phyloP scores from a whole-genome alignment of 2,329 filamentous ascomycete species.

The Madurella mycetomatis region DNA sequence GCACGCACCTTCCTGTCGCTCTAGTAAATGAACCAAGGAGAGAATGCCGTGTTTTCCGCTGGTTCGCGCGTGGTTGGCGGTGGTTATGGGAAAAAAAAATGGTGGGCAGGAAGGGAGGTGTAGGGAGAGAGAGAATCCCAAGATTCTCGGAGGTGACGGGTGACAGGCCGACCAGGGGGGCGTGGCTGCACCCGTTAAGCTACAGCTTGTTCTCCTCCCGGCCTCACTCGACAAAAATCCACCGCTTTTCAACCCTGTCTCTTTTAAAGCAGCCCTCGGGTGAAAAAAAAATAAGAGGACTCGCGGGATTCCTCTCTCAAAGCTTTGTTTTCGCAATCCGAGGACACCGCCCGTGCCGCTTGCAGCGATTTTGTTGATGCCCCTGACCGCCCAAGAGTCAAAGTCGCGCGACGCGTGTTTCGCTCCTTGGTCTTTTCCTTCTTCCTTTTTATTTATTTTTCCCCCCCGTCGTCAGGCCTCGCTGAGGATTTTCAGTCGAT shows the following conservation, averaged over 20 bases:
- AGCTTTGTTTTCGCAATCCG: neutral
- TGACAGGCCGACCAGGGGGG: constrained; percentile 23
- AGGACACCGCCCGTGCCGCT: too few relatives aligned
- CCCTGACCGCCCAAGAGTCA: neutral
- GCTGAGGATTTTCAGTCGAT: neutral
- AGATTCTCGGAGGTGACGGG: constrained; percentile 26
- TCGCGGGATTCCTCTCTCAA: neutral
- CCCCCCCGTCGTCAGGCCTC: neutral
- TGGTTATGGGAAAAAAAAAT: constrained; percentile 20
- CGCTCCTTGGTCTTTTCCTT: neutral
- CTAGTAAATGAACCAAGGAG: constrained; percentile 19
- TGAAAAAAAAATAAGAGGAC: neutral
- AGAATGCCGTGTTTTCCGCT: constrained; percentile 25
- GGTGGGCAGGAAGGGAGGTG: constrained; percentile 16
- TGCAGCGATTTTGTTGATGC: neutral
- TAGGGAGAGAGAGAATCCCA: constrained; percentile 17
- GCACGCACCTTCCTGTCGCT: constrained; percentile 24
- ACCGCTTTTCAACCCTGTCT: neutral
- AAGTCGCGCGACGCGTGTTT: constrained; percentile 4
- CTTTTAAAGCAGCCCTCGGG: neutral
- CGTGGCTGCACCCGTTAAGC: constrained; percentile 10
- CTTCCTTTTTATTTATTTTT: too few relatives aligned
- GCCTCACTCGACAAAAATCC: constrained; percentile 6
- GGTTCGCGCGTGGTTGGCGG: constrained; percentile 25
- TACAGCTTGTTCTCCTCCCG: constrained; percentile 10